phyloP scores from a whole-genome alignment of 495 filamentous ascomycete species.

The Penicillium soppii region DNA sequence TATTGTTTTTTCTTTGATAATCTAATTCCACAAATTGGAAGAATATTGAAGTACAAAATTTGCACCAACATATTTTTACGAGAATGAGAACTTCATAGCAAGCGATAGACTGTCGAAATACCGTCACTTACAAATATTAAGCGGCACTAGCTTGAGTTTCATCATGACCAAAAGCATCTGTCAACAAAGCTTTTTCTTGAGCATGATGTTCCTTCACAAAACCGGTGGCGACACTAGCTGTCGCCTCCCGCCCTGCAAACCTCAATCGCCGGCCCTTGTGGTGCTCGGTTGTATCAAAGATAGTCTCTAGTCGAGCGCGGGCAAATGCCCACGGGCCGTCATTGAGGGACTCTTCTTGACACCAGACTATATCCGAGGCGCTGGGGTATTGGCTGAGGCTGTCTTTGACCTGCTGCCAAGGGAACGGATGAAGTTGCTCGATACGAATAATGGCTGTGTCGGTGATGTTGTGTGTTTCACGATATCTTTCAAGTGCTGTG shows the following conservation, averaged over 20 bases:
- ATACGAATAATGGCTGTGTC: constrained; percentile 91
- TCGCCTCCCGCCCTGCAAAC: constrained; percentile 60
- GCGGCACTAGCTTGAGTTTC: not conserved
- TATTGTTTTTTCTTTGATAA: no score
- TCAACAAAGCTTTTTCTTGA: constrained; percentile 5
- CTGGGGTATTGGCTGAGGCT: constrained; percentile 96
- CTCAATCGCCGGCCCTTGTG: constrained; percentile 80
- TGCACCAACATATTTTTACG: no score
- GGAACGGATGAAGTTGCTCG: constrained; percentile 98
- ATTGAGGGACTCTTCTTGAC: constrained; percentile 96
- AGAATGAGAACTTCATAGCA: no score
- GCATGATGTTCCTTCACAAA: constrained; percentile 79
- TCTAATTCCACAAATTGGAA: no score
- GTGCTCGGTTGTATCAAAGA: constrained; percentile 85
- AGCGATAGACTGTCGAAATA: no score
- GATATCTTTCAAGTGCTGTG: constrained; percentile 84
- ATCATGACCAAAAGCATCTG: not conserved
- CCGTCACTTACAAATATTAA: no score
- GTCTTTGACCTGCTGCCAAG: constrained; percentile 91
- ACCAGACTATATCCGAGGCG: constrained; percentile 93
- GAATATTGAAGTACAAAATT: no score
- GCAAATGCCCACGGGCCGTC: constrained; percentile 93
- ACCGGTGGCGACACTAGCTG: constrained; percentile 74
- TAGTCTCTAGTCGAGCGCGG: constrained; percentile 92
- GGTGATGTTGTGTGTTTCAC: constrained; percentile 75